phyloP scores from a whole-genome alignment of 2,329 filamentous ascomycete species.

The Sphaerostilbella broomeana region DNA sequence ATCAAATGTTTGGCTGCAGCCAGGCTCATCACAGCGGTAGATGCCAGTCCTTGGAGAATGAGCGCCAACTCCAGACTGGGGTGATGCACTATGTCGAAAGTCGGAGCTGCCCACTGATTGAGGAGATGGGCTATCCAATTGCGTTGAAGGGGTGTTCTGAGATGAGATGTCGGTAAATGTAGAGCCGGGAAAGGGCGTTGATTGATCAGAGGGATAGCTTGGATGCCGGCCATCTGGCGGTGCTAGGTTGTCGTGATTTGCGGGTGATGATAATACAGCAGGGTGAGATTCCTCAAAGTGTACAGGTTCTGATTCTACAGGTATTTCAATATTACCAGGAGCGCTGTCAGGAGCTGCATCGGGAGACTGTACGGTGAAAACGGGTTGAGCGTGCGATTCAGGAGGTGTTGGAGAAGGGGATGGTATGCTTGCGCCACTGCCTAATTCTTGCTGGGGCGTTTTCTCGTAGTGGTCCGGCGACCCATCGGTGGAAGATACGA shows the following conservation, averaged over 20 bases:
- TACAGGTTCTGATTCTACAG: too few relatives aligned
- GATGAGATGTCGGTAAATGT: constrained; percentile 35
- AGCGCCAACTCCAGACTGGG: constrained; percentile 21
- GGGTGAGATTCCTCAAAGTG: too few relatives aligned
- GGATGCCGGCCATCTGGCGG: constrained; percentile 20
- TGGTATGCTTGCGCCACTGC: constrained; percentile 8
- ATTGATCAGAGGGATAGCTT: constrained; percentile 35
- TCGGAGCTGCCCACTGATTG: constrained; percentile 31
- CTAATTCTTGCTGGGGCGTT: constrained; percentile 3
- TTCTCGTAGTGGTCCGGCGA: constrained; percentile 14
- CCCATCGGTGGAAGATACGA: constrained; percentile 22
- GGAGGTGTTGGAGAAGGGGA: constrained; percentile 21
- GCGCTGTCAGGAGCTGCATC: constrained; percentile 20
- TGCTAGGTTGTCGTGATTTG: neutral
- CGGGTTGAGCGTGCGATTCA: constrained; percentile 13
- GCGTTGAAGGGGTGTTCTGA: constrained; percentile 42
- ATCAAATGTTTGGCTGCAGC: constrained; percentile 41
- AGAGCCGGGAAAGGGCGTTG: constrained; percentile 35
- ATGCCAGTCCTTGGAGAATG: constrained; percentile 24
- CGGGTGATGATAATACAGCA: too few relatives aligned
- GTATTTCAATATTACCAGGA: too few relatives aligned
- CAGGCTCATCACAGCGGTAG: constrained; percentile 31
- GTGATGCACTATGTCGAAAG: constrained; percentile 32
- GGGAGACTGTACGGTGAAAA: constrained; percentile 23
- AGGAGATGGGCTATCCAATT: constrained; percentile 37